A percentile compares a stretch with the other conserved stretches of the same genome.
phyloP scores from a whole-genome alignment of 1,284 basidiomycete genomes.

The Pseudozyma hubeiensis region DNA sequence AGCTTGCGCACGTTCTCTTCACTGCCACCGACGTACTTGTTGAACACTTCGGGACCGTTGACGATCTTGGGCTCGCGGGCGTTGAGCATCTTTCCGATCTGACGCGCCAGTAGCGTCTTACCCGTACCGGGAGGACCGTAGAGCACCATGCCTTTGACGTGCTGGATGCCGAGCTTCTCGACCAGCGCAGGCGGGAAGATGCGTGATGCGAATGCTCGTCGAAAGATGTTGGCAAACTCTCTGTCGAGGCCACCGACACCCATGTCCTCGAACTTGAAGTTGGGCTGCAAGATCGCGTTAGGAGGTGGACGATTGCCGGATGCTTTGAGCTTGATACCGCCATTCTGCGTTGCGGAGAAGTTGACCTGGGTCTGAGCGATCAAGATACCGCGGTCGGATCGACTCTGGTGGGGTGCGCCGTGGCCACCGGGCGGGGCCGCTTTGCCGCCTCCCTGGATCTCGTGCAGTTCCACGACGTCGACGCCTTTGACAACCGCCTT shows the following conservation, averaged over 20 bases:
- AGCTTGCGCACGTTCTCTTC: conserved; percentile 99
- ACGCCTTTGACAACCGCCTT: conserved; percentile 80
- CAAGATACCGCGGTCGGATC: conserved; percentile 75
- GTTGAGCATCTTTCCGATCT: conserved; percentile 99
- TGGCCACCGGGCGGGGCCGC: conserved; percentile 9
- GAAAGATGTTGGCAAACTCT: conserved; percentile 97
- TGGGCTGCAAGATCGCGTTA: conserved; percentile 95
- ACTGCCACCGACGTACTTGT: conserved; percentile 97
- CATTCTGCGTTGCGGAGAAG: conserved; percentile 84
- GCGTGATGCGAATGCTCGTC: conserved; percentile 96
- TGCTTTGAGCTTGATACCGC: conserved; percentile 88
- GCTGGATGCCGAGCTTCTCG: conserved; percentile 97
- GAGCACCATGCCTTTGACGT: conserved; percentile 96
- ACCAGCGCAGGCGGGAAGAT: conserved; percentile 97
- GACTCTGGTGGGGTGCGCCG: conserved; percentile 66
- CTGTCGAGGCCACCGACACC: conserved; percentile 97
- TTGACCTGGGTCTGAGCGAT: conserved; percentile 92
- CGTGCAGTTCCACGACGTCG: conserved; percentile 74
- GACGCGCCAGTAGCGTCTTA: conserved; percentile 96
- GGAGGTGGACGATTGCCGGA: conserved; percentile 91
- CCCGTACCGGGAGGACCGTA: conserved; percentile 98
- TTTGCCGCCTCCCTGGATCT: conserved; percentile 37
- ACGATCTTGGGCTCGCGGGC: conserved; percentile 98
- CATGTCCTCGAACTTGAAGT: conserved; percentile 99
- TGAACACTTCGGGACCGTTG: conserved; percentile 96